Percentiles rank a stretch among this genome's conserved stretches.
Conservation (phyloP, 1,139 yeast species). For the Yamadazyma sp. region DNA sequence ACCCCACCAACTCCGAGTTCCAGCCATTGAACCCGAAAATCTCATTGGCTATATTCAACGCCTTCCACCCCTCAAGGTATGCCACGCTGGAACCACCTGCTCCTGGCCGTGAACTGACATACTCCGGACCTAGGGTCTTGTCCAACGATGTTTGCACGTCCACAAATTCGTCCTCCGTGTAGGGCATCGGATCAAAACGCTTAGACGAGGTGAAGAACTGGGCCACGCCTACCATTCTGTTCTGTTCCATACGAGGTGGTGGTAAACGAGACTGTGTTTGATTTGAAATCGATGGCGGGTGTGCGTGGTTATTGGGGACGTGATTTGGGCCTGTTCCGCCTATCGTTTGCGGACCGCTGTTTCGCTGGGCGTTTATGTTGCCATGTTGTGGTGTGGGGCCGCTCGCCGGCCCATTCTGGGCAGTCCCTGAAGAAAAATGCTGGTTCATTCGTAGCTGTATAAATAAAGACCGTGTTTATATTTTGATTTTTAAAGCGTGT, state of each 20-base stretch:
- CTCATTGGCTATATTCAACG: constrained; percentile 73
- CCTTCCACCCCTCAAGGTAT: constrained; percentile 81
- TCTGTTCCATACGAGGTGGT: constrained; percentile 5
- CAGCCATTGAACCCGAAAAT: constrained; percentile 83
- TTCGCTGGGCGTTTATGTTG: background rate
- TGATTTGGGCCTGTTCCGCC: background rate
- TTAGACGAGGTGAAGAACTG: constrained; percentile 14
- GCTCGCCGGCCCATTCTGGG: too few species aligned
- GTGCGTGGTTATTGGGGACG: background rate
- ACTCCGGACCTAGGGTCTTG: constrained; percentile 85
- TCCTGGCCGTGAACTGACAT: constrained; percentile 77
- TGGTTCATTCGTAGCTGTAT: too few species aligned
- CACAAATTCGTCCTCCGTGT: constrained; percentile 37
- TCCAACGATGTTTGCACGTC: constrained; percentile 48
- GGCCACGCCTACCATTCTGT: constrained; percentile 12
- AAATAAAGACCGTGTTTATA: too few species aligned
- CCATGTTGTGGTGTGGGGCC: too few species aligned
- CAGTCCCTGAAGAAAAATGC: too few species aligned
- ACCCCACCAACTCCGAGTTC: constrained; percentile 66
- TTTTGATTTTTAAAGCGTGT: too few species aligned
- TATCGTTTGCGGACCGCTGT: background rate
- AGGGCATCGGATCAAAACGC: constrained; percentile 29
- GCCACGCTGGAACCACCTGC: constrained; percentile 70
- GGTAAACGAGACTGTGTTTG: constrained; percentile 1
- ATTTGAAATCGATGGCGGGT: background rate